Base-by-base conservation (phyloP, 129 eudicot genomes). In the Tagetes erecta region DNA sequence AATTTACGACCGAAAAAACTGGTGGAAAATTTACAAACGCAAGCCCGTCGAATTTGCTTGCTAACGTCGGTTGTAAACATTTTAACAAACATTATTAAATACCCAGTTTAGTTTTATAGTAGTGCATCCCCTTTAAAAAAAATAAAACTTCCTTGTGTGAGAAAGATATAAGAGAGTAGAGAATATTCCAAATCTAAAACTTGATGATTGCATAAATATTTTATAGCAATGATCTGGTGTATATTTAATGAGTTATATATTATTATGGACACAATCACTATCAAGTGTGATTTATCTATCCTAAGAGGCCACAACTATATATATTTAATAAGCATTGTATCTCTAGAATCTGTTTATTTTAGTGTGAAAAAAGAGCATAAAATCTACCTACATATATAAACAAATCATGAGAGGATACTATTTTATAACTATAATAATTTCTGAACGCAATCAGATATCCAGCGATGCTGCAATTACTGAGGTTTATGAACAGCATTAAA, bases 401-500 rank as follows among this genome's bases (percentile, higher is more conserved):
- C 30, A 67, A 80, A 81, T 76, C 81, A 76, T 33, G 47, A 63
- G 65, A 73, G 68, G 78, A 79, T 31, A 20, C 27, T 20, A 20
- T 20, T 20, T 20, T 63, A 59, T 71, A 83, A 20, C 27, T 71
- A 64, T 8, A 63, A 71, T 75, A 91, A 20, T 20, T 20, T 91
- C 89, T 86, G 67, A 67, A 82, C 70, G 75, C 82, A 84, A 91
- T 91, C 92, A 84, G 88, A 91, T 86, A 84, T 71, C 82, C 97
- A 91, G 97, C 95, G 84, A 20, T 84, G 95, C 86, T 87, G 71
- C 82, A 58, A 80, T 64, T 91, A 20, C 80, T 80, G 60, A 45
- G 58, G 76, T 71, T 71, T 78, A 49, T 68, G 71, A 65, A 82
- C 89, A 86, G 85, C 87, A 82, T 88, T 88, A 82, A 84, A 85